These are phyloP conservation scores for Datura wrightii DNA, from an alignment of 257 asterid genomes.

Conservation along the genomic window DNA sequence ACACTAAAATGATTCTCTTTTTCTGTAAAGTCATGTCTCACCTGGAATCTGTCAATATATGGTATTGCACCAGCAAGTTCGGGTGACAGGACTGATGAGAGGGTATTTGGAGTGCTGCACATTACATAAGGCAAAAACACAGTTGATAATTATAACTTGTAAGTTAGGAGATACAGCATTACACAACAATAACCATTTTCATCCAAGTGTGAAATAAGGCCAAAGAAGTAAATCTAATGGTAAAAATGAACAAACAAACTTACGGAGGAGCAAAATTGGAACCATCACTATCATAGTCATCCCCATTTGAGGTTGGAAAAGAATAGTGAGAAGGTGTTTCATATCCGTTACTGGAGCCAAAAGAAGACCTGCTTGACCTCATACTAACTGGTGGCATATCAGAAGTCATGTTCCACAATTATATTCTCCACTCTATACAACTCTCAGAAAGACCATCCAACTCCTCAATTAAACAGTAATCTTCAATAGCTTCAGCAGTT, in stretches of 20 bases:
- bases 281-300: slow-evolving; percentile 96
- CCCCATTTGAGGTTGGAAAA: slow-evolving; percentile 70
- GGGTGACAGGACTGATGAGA: slow-evolving; percentile 83
- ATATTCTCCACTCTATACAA: not conserved
- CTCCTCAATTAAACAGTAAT: slow-evolving; percentile 25
- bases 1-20: not conserved
- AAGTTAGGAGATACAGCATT: slow-evolving; percentile 32
- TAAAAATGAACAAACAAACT: slow-evolving; percentile 37
- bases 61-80: slow-evolving; percentile 96
- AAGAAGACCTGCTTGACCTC: slow-evolving; percentile 83
- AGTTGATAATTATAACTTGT: slow-evolving; percentile 25
- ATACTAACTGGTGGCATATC: slow-evolving; percentile 62
- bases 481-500: slow-evolving; percentile 19
- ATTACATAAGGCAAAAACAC: slow-evolving; percentile 31
- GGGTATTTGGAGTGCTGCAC: slow-evolving; percentile 82
- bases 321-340: slow-evolving; percentile 76
- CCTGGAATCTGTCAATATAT: slow-evolving; percentile 92
- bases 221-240: not conserved
- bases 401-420: slow-evolving; percentile 55
- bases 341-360: slow-evolving; percentile 86
- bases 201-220: not conserved
- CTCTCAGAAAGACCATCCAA: slow-evolving; percentile 35
- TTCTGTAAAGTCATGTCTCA: slow-evolving; percentile 34
- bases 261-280: slow-evolving; percentile 88
- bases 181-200: not conserved